Percentiles rank a stretch among this genome's conserved stretches.
Evolutionary conservation across 306 rosid genomes (phyloP).

Genomic region (Acmispon strigosus): DNA sequence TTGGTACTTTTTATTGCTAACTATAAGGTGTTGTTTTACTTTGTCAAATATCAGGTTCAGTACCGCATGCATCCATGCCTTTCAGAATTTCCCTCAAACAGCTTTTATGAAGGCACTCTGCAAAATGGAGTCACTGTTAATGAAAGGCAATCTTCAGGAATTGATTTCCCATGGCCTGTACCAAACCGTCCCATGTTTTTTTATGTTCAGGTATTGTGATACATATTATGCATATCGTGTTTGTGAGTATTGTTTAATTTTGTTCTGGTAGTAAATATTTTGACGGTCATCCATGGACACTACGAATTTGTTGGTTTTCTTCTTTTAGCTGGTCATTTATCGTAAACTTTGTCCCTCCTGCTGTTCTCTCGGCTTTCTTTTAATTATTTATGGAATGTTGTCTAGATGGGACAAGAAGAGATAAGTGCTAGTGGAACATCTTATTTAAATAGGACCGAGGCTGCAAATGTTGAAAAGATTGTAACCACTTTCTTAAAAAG

Average conservation of each 20-base stretch:
- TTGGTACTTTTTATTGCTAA: not conserved
- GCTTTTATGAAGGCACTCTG: conserved; percentile 96
- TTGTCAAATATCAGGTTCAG: conserved; percentile 64
- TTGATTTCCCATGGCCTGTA: conserved; percentile 99
- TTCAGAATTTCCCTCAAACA: conserved; percentile 96
- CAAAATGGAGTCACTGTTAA: conserved; percentile 98
- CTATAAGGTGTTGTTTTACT: not conserved
- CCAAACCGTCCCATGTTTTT: conserved; percentile 99
- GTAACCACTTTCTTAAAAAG: conserved; percentile 97
- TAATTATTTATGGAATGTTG: conserved; percentile 15
- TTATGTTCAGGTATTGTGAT: conserved; percentile 78
- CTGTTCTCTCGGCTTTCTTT: not conserved
- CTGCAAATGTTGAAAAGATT: conserved; percentile 98
- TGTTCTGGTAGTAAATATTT: not conserved
- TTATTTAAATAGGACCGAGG: conserved; percentile 95
- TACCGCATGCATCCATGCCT: conserved; percentile 99
- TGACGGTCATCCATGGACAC: not conserved
- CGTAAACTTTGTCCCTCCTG: not conserved
- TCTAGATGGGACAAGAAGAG: conserved; percentile 99
- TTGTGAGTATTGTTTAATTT: not conserved
- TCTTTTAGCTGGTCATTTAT: not conserved
- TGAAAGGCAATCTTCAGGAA: conserved; percentile 91
- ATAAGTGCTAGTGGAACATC: conserved; percentile 99
- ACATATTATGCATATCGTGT: not conserved
- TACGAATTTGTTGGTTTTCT: not conserved